A percentile compares a stretch with the other conserved stretches of the same genome.
Evolutionary conservation across 164 flowering plant genomes (phyloP).

Genomic region (Pachysandra terminalis): DNA sequence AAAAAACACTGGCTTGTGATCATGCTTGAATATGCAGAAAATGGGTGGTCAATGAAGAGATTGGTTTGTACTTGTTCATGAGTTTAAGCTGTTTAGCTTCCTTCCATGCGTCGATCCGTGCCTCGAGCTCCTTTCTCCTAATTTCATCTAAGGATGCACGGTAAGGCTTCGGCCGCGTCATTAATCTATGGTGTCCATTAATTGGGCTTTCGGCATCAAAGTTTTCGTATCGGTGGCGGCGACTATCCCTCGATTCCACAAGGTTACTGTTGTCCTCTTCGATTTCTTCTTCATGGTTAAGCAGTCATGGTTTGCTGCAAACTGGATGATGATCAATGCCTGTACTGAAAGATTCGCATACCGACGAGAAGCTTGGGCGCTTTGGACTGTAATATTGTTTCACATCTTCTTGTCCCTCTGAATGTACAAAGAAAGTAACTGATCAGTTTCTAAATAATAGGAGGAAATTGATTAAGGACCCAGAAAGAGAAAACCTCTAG

Average conservation of each 20-base stretch:
- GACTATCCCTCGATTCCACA: neutral
- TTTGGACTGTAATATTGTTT: neutral
- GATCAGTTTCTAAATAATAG: neutral
- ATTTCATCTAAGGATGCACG: slow-evolving; percentile 22
- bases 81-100: slow-evolving; percentile 15
- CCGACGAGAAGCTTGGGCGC: slow-evolving; percentile 3
- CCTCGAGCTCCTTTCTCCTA: slow-evolving; percentile 17
- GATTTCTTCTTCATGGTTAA: neutral
- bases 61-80: slow-evolving; percentile 15
- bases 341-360: slow-evolving; percentile 2
- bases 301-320: neutral
- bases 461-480: neutral
- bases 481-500: neutral
- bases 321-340: neutral
- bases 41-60: neutral
- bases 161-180: slow-evolving; percentile 24
- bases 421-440: no score
- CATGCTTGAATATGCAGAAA: neutral
- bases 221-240: neutral
- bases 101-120: slow-evolving; percentile 17
- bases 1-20: no score
- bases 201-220: slow-evolving; percentile 8
- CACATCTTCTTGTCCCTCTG: neutral
- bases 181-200: slow-evolving; percentile 6
- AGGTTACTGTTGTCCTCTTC: neutral